phyloP scores from a whole-genome alignment of 2,329 filamentous ascomycete species.

The Pestalotiopsis sp. region DNA sequence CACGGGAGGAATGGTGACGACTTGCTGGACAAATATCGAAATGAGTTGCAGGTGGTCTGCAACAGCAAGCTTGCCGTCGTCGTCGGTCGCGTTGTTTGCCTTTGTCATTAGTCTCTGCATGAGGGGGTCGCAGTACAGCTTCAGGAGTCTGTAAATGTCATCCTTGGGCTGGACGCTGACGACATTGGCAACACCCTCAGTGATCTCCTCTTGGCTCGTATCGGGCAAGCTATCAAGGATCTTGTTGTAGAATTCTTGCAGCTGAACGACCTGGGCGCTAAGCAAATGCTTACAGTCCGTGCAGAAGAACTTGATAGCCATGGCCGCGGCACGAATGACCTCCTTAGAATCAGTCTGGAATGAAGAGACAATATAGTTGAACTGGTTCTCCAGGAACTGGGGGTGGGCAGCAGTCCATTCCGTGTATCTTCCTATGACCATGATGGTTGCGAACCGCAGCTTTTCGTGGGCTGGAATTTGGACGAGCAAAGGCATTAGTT shows the following conservation, averaged over 20 bases:
- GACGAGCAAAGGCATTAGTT: slow-evolving; percentile 75
- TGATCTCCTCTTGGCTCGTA: slow-evolving; percentile 91
- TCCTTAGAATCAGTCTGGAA: slow-evolving; percentile 89
- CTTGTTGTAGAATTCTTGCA: slow-evolving; percentile 91
- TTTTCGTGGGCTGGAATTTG: slow-evolving; percentile 96
- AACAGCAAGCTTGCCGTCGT: slow-evolving; percentile 81
- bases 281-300: slow-evolving; percentile 90
- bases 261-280: slow-evolving; percentile 78
- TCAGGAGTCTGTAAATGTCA: slow-evolving; percentile 82
- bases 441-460: slow-evolving; percentile 96
- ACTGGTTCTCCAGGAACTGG: slow-evolving; percentile 87
- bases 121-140: slow-evolving; percentile 91
- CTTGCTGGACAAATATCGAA: slow-evolving; percentile 82
- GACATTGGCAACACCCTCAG: slow-evolving; percentile 91
- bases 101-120: slow-evolving; percentile 83
- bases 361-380: slow-evolving; percentile 92
- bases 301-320: slow-evolving; percentile 97
- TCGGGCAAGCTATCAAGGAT: slow-evolving; percentile 85
- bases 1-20: slow-evolving; percentile 71
- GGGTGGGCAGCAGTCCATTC: slow-evolving; percentile 97
- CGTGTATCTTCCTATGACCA: slow-evolving; percentile 95
- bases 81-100: slow-evolving; percentile 81
- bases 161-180: slow-evolving; percentile 81
- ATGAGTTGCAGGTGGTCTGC: slow-evolving; percentile 93
- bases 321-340: slow-evolving; percentile 86